A percentile compares a stretch with the other conserved stretches of the same genome.
Conservation (phyloP, 2,329 filamentous ascomycete genomes). For the Didymella pomorum region DNA sequence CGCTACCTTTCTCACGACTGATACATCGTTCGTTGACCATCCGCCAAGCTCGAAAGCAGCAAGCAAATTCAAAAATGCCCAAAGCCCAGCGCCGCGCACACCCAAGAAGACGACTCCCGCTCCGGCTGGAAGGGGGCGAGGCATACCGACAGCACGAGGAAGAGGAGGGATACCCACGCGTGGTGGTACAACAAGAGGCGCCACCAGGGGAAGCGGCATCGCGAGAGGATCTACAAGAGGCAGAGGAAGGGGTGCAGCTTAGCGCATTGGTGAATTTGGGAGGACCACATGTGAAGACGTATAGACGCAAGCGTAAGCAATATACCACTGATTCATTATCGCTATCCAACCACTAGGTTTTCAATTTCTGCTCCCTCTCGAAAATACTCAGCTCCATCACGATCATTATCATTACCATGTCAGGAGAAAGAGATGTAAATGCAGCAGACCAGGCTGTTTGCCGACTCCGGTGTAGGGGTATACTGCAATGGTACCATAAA, state of each 20-base stretch:
- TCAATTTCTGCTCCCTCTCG: not conserved
- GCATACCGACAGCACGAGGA: constrained; percentile 47
- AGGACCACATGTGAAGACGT: not conserved
- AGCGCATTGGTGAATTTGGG: not conserved
- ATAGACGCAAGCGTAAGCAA: constrained; percentile 14
- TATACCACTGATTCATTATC: constrained; percentile 19
- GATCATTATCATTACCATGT: constrained; percentile 26
- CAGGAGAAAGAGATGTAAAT: constrained; percentile 36
- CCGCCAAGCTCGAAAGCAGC: constrained; percentile 66
- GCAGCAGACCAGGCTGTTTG: constrained; percentile 37
- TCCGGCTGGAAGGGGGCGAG: constrained; percentile 38
- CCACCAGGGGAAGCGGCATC: constrained; percentile 49
- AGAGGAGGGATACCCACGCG: constrained; percentile 46
- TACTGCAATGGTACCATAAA: constrained; percentile 45
- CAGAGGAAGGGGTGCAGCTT: constrained; percentile 42
- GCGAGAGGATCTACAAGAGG: constrained; percentile 46
- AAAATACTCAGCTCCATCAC: not conserved
- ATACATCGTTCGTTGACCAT: constrained; percentile 90
- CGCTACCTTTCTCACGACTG: constrained; percentile 91
- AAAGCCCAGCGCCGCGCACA: constrained; percentile 39
- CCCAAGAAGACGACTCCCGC: constrained; percentile 31
- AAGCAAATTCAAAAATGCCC: constrained; percentile 51
- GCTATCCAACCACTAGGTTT: constrained; percentile 11
- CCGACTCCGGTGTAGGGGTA: constrained; percentile 38
- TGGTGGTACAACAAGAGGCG: constrained; percentile 42